Conservation (phyloP, 2,329 filamentous ascomycete genomes). For the Calonectria hongkongensis region DNA sequence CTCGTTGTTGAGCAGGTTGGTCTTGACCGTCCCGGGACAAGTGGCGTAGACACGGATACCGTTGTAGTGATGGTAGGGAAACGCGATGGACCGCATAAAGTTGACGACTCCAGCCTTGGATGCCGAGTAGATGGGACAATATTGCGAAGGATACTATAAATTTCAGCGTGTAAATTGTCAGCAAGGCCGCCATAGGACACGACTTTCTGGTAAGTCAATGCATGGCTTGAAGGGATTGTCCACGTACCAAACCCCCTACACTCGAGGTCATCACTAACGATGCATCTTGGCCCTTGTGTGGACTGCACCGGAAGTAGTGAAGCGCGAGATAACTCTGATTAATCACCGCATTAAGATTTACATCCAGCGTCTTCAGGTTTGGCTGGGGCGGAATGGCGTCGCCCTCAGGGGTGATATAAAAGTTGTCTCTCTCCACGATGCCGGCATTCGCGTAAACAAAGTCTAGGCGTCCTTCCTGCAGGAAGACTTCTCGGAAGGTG, state of each 20-base stretch:
- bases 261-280: conserved; percentile 58
- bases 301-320: conserved; percentile 62
- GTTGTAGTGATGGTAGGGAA: conserved; percentile 49
- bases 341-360: conserved; percentile 61
- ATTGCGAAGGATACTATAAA: conserved; percentile 52
- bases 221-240: neutral
- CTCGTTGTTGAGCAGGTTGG: conserved; percentile 54
- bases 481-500: conserved; percentile 25
- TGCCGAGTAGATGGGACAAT: conserved; percentile 58
- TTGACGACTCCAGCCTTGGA: conserved; percentile 59
- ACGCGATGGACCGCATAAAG: conserved; percentile 59
- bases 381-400: conserved; percentile 45
- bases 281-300: conserved; percentile 45
- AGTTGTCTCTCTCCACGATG: conserved; percentile 41
- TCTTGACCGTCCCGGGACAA: conserved; percentile 58
- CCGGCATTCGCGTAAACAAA: conserved; percentile 42
- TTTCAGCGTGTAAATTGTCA: neutral
- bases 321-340: conserved; percentile 63
- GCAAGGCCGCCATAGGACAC: neutral
- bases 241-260: conserved; percentile 54
- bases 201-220: neutral
- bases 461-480: conserved; percentile 27
- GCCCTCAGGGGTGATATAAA: conserved; percentile 34
- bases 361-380: conserved; percentile 54
- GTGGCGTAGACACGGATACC: conserved; percentile 58